A percentile compares a stretch with the other conserved stretches of the same genome.
Conservation (phyloP, 306 rosid genomes). For the Crataegus laevigata region DNA sequence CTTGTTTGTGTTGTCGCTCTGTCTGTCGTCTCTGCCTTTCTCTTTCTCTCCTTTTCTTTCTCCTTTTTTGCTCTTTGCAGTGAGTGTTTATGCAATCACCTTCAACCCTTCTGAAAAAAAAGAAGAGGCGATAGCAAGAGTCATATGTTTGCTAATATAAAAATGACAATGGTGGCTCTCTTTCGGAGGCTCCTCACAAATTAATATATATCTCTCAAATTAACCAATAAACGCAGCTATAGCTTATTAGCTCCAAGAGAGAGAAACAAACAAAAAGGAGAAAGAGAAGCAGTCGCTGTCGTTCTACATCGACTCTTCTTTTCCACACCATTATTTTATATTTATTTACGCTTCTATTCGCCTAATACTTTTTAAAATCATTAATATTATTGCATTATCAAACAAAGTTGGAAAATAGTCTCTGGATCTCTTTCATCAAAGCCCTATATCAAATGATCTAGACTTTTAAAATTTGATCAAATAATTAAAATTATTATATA, state of each 20-base stretch:
- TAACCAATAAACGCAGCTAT: constrained; percentile 2
- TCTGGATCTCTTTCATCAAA: too few species aligned
- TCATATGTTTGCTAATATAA: constrained; percentile 12
- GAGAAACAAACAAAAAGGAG: constrained; percentile 23
- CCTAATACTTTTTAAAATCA: constrained; percentile 11
- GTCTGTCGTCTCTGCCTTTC: constrained; percentile 54
- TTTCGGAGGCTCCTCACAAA: neutral
- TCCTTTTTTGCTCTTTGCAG: constrained; percentile 33
- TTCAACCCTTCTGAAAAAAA: constrained; percentile 41
- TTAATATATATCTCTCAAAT: constrained; percentile 39
- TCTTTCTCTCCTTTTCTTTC: constrained; percentile 63
- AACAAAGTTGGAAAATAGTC: neutral
- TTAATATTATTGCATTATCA: neutral
- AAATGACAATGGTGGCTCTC: constrained; percentile 40
- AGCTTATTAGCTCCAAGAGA: constrained; percentile 11
- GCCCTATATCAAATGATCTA: fast-evolving
- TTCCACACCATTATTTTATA: constrained; percentile 46
- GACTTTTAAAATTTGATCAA: too few species aligned
- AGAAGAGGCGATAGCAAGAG: constrained; percentile 30
- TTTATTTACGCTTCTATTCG: neutral
- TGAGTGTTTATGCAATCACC: constrained; percentile 37
- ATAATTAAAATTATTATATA: too few species aligned
- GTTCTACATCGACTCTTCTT: constrained; percentile 23
- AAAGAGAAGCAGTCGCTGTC: constrained; percentile 57
- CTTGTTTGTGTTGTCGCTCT: constrained; percentile 42